Base-by-base conservation (phyloP, 2,329 filamentous ascomycete species). In the Calonectria honghensis region DNA sequence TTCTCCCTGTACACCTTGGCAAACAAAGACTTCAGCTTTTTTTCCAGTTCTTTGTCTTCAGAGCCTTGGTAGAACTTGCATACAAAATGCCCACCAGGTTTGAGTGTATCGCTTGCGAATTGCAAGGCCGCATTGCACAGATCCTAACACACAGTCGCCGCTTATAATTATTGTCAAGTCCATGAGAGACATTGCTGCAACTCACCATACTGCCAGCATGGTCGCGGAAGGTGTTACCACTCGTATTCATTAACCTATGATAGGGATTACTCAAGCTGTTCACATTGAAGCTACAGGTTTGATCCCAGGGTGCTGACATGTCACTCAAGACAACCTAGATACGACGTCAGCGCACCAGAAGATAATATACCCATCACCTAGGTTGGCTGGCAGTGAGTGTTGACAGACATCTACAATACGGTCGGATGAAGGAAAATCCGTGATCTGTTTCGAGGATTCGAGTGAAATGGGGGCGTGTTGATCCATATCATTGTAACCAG, bases 221-320 rank as follows among this genome's bases (percentile, higher is more conserved):
- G 85, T 99, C 97, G 78, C 93, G 92, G 83, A 98, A 97, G 27
- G 86, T 86, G 81, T 95, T 94, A 72, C 97, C 97, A 87, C 94
- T 98, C 81, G 96, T 98, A 86, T 99, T 99, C 96, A 98, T 98
- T 94, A 99, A 94, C 97, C 97, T 99, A 90, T 87, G 85, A 92
- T 97, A 97, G 78, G 96, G 95, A 91, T 97, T 94, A 96, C 93
- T 98, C 91, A 98, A 91, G 89, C 93, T 98, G 88, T 92, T 95
- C 88, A 94, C 93, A 88, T 92, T 93, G 88, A 94, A 96, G 82
- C 93, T 94, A 82, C 90, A 89, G 68, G 91, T 94, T 88, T 95
- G 94, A 81, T 92, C 90, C 96, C 96, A 98, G 94, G 97, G 96
- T 90, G 90, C 96, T 92, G 93, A 99, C 97, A 99, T 99, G 91